phyloP scores from a whole-genome alignment of 768 basidiomycete species.

The Collybia sp. region DNA sequence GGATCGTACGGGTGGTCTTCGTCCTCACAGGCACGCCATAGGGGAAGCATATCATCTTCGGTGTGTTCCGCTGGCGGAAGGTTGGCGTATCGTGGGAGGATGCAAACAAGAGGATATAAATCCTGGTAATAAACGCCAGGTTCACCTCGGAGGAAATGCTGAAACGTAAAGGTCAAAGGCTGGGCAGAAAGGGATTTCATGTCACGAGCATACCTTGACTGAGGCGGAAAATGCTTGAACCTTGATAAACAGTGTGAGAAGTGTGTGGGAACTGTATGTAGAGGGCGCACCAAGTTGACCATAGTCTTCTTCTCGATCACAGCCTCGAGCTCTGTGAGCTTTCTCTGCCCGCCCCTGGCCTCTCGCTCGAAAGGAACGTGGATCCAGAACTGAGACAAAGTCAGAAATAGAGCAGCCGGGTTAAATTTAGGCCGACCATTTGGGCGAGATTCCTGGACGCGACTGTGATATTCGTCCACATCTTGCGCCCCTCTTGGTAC shows the following conservation, averaged over 20 bases:
- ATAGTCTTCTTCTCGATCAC: constrained; percentile 73
- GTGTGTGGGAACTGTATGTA: neutral
- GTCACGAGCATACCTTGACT: constrained; percentile 43
- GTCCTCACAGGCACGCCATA: constrained; percentile 47
- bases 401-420: neutral
- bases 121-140: constrained; percentile 70
- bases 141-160: constrained; percentile 69
- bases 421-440: constrained; percentile 31
- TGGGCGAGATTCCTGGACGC: constrained; percentile 56
- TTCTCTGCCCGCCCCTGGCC: constrained; percentile 21
- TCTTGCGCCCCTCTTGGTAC: constrained; percentile 65
- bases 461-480: constrained; percentile 61
- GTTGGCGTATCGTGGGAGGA: constrained; percentile 57
- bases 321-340: constrained; percentile 33
- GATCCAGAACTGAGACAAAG: constrained; percentile 42
- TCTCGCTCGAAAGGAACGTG: constrained; percentile 44
- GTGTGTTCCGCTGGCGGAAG: constrained; percentile 14
- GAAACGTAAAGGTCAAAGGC: neutral
- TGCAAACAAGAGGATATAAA: constrained; percentile 64
- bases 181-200: neutral
- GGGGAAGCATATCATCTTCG: constrained; percentile 44
- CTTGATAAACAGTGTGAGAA: constrained; percentile 23
- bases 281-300: constrained; percentile 52
- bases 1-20: constrained; percentile 13
- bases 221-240: constrained; percentile 66